Percentiles rank a stretch among this genome's conserved stretches.
Conservation (phyloP, 2,329 filamentous ascomycete species). For the Botrytis fabae region DNA sequence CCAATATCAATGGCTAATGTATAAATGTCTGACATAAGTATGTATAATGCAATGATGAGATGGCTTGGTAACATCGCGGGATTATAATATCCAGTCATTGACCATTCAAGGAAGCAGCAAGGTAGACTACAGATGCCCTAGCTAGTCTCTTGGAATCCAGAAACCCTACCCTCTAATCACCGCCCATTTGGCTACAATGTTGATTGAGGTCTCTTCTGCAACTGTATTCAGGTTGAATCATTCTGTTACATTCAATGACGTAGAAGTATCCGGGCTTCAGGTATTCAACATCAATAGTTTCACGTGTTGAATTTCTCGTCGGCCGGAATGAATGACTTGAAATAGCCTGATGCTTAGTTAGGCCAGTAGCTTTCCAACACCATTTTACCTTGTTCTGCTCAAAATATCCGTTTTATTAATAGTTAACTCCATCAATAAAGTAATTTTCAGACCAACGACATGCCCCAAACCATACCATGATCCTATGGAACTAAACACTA, state of each 20-base stretch:
- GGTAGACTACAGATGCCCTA: not conserved
- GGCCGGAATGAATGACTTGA: too few relatives aligned
- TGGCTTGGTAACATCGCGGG: not conserved
- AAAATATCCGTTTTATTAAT: not conserved
- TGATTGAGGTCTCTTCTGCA: not conserved
- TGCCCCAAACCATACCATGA: too few relatives aligned
- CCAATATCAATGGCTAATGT: not conserved
- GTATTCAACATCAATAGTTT: not conserved
- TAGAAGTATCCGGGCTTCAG: not conserved
- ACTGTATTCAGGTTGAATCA: accelerated
- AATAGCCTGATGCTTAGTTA: too few relatives aligned
- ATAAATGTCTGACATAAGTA: too few relatives aligned
- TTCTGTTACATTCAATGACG: not conserved
- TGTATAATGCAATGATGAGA: not conserved
- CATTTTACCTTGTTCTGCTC: not conserved
- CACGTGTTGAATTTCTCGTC: not conserved
- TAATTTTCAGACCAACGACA: not conserved
- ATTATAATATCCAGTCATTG: not conserved
- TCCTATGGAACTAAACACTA: not conserved
- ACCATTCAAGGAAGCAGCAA: not conserved
- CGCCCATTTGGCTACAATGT: not conserved
- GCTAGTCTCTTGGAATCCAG: too few relatives aligned
- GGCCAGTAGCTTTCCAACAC: too few relatives aligned
- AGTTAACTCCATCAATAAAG: not conserved
- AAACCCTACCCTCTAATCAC: too few relatives aligned